Base-by-base conservation (phyloP, 192 early-diverging fungal genomes). In the Coemansia reversa region DNA sequence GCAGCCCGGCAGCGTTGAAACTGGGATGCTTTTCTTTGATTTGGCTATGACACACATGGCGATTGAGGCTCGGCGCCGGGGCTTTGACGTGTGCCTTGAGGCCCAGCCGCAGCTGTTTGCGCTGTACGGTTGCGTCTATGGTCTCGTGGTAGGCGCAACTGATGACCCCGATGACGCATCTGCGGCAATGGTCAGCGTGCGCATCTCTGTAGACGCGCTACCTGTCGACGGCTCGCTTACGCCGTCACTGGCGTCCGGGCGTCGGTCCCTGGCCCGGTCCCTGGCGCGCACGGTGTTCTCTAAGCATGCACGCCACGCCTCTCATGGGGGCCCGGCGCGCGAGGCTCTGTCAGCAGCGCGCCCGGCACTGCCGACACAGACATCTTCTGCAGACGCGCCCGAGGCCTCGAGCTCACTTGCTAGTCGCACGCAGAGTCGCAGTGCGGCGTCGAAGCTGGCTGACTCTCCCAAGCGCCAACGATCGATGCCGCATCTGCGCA, bases 41-140 rank as follows among this genome's bases (percentile, higher is more conserved):
- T 67, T 90, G 18, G 78, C 86, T n/a, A 81, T 87, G 45, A 90
- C 91, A 8, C 86, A 83, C 24, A 81, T 76, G 35, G 65, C 74
- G 11, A 60, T 92, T 18, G 79, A 85, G 47, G 75, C 84, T 45
- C 74, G 70, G 7, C 59, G 81, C 14, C 60, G 81, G 48, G 88
- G 89, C 20, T 74, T 82, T 2, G 85, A 85, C 23, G 66, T 76
- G 0, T 68, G 79, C 0, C 57, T 92, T 14, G 73, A 86, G 49
- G 75, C 69, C 9, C 86, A 88, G 32, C 80, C 85, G 58, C 75
- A 55, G 1, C 56, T 92, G 55, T 92, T 92, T 76, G 66, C 78
- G 7, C 74, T 88, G 4, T 92, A 88, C 65, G 85, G 84, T 1
- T 49, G 62, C 50, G 63, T 83, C 11, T 78, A 67, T 45, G 81